Percentiles rank a stretch among this genome's conserved stretches.
Conservation (phyloP, 75 land plant species). For the Sequoia sempervirens region DNA sequence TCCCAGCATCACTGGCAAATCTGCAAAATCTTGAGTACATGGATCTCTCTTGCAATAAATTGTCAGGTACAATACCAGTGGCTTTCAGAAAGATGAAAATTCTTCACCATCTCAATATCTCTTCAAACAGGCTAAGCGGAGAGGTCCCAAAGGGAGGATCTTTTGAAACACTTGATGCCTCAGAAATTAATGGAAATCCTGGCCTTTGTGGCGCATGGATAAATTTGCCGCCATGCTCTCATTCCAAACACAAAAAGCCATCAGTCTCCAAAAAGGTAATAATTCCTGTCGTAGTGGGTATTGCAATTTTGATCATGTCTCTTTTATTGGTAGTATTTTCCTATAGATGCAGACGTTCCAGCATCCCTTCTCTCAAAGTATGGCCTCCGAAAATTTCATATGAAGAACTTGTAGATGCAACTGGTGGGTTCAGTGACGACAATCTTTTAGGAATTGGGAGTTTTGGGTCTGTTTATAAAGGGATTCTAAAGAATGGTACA, state of each 20-base stretch:
- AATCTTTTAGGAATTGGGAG: conserved; percentile 2
- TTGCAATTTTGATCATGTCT: background rate
- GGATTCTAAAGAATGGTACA: background rate
- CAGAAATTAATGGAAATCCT: background rate
- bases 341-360: background rate
- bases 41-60: conserved; percentile 30
- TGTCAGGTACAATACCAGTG: conserved; percentile 20
- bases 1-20: conserved; percentile 15
- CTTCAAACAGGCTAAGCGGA: conserved; percentile 11
- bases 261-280: background rate
- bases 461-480: background rate
- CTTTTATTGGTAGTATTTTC: background rate
- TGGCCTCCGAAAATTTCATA: background rate
- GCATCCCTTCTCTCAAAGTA: background rate
- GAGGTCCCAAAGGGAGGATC: conserved; percentile 4
- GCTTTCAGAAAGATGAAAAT: conserved; percentile 12
- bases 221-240: background rate
- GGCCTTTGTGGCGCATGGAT: background rate
- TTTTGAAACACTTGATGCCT: background rate
- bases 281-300: background rate
- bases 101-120: conserved; percentile 3
- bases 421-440: background rate
- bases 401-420: background rate
- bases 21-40: conserved; percentile 17
- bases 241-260: background rate